Evolutionary conservation across 305 asterid species (phyloP).

Genomic region (Nicotiana rustica): DNA sequence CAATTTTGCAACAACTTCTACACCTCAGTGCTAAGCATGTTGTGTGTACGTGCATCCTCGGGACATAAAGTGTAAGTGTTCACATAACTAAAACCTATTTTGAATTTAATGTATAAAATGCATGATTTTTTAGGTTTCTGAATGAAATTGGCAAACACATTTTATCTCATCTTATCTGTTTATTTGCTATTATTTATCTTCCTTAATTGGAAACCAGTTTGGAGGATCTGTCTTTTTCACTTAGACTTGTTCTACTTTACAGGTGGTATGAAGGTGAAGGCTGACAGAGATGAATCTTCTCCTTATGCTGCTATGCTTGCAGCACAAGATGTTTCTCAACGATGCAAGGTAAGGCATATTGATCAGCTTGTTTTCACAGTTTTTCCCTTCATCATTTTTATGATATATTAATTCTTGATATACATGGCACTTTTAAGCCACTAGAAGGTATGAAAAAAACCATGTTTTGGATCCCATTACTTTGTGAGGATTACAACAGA

Average conservation of each 20-base stretch:
- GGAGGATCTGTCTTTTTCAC: not conserved
- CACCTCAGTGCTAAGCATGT: too few species aligned
- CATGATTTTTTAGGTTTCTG: not conserved
- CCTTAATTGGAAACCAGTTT: not conserved
- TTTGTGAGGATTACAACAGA: not conserved
- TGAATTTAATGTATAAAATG: too few species aligned
- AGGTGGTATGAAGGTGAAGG: conserved; percentile 94
- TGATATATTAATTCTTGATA: not conserved
- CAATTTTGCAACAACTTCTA: too few species aligned
- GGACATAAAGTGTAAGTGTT: too few species aligned
- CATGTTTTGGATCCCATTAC: not conserved
- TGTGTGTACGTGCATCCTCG: too few species aligned
- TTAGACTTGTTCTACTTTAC: conserved; percentile 18
- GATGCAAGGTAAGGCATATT: conserved; percentile 49
- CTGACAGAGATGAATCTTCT: conserved; percentile 91
- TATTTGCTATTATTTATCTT: not conserved
- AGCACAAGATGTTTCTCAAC: conserved; percentile 53
- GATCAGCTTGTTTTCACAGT: not conserved
- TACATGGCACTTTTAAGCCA: not conserved
- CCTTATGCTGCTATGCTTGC: conserved; percentile 96
- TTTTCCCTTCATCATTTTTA: not conserved
- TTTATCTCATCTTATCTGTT: not conserved
- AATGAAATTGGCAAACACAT: not conserved
- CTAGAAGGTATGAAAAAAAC: not conserved
- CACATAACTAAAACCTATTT: too few species aligned